Percentiles rank a stretch among this genome's conserved stretches.
These are phyloP conservation scores for bread wheat (Triticum aestivum) DNA, from an alignment of 176 grass and related monocot genomes.

Conservation along the genomic window IWGSC_CS_RefSeq_v2.1 NC_057804.1:552449843-552450342, in stretches of 20 bases:
- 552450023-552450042: too few species aligned
- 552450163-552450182: not conserved
- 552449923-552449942: not conserved
- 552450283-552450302: not conserved
- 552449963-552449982: not conserved
- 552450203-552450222: not conserved
- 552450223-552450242: not conserved
- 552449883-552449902: not conserved
- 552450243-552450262: not conserved
- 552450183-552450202: not conserved
- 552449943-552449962: not conserved
- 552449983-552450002: not conserved
- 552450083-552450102: not conserved
- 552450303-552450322: not conserved
- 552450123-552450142: not conserved
- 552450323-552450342: constrained; percentile 3
- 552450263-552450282: not conserved
- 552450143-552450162: not conserved
- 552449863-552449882: too few species aligned
- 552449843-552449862: too few species aligned
- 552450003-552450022: not conserved
- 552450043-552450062: not conserved
- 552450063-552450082: not conserved
- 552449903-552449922: not conserved
- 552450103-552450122: not conserved